Evolutionary conservation across 2,329 filamentous ascomycete genomes (phyloP).

Genomic region (Xylaria sp.): DNA sequence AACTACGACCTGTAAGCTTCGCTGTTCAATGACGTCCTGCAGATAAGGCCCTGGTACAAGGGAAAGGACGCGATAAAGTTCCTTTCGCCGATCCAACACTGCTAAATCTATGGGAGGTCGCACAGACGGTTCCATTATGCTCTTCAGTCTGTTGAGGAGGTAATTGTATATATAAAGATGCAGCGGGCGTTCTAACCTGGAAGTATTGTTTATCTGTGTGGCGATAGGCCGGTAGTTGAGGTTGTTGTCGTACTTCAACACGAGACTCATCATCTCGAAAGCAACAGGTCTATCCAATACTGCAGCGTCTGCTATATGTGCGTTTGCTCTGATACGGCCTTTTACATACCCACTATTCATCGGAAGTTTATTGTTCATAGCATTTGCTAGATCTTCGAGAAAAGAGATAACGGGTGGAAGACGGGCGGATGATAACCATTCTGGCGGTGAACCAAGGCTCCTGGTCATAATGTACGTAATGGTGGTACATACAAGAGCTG

Average conservation of each 20-base stretch:
- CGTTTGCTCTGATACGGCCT: too few relatives aligned
- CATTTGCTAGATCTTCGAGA: background rate
- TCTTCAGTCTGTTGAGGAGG: background rate
- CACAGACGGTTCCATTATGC: background rate
- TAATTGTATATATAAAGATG: background rate
- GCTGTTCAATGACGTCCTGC: too few relatives aligned
- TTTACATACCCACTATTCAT: too few relatives aligned
- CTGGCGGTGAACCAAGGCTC: too few relatives aligned
- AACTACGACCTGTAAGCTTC: too few relatives aligned
- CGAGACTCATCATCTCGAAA: background rate
- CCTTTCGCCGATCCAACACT: background rate
- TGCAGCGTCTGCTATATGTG: background rate
- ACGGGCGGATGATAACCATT: background rate
- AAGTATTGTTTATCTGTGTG: too few relatives aligned
- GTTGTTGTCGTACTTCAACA: background rate
- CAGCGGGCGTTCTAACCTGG: too few relatives aligned
- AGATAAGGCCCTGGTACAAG: background rate
- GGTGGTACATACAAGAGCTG: background rate
- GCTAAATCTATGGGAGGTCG: background rate
- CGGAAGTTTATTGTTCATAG: too few relatives aligned
- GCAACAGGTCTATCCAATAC: background rate
- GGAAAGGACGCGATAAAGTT: constrained; percentile 1
- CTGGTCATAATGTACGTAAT: background rate
- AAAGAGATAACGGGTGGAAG: background rate
- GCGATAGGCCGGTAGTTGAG: too few relatives aligned